Evolutionary conservation across 768 basidiomycete species (phyloP), one percentile per base, ranked within the genome.

Genomic region (Agaricus bisporus): DNA sequence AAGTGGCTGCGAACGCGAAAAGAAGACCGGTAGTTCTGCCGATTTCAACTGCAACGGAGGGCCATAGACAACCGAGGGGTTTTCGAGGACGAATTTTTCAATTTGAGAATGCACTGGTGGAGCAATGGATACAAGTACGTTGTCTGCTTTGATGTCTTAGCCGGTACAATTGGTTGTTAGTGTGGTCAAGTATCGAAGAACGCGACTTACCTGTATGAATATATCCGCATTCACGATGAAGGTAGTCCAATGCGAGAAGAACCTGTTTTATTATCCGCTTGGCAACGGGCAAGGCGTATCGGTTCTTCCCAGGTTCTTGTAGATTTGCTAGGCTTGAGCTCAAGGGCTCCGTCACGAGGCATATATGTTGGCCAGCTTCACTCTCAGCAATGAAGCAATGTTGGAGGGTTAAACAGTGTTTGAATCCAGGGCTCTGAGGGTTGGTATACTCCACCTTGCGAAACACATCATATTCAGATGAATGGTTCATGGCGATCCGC

Each of bases 201-300:
- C 29, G 6, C 6, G 29, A 55, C 48, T 28, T 15, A 56, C 42
- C 48, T 4, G 55, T 56, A 39, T 50, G 55, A 22, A 50, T 54
- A 46, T 55, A 49, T 28, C 51, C 51, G 37, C 59, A 60, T 54
- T 60, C 59, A 25, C 55, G 59, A 43, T 60, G 59, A 38, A 58
- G 55, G 49, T 58, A 56, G 42, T 58, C 48, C 35, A 60, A 22
- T 1, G 22, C 22, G 22, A 22, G 22, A 22, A 22, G 22, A 22
- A 22, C 22, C 4, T 22, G 22, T 4, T 22, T 22, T 22, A 22
- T 22, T 22, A 22, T 22, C 22, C 22, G 22, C 22, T 22, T 22
- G 22, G 22, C 22, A 22, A 22, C 22, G 55, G 46, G 57, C 51
- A 32, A 32, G 5, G 29, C 29, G 29, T 8, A 11, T 3, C 29